Evolutionary conservation across 345 rosid genomes (phyloP), one percentile per base, ranked within the genome.

Genomic region (Noccaea bulbosa): DNA sequence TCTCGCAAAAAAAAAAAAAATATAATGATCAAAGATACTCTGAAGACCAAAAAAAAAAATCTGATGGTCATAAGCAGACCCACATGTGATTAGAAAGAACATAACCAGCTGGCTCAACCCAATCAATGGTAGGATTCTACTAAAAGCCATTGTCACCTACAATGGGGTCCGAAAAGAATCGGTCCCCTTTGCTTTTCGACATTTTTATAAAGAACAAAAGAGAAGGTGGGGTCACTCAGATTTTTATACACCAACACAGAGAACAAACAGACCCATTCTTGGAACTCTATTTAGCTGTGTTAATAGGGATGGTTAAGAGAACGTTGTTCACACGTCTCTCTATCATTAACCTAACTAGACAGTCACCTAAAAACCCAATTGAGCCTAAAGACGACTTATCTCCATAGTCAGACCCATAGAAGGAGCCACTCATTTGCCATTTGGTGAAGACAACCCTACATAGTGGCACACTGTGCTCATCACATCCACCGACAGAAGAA

Each of bases 111-210:
- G 70, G 71, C 59, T 73, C 30, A 65, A 65, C 10, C 76, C 56
- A 72, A 40, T 65, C 41, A 58, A 65, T 65, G 64, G 62, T 43
- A 58, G 33, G 73, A 67, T 53, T 51, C 41, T 45, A 52, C 41
- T 45, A 52, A 67, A 35, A 61, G 73, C 64, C 40, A 58, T 34
- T 66, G 72, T 73, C 71, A 73, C 52, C 47, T 9, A 74, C 62
- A 67, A 52, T 67, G 50, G 69, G 73, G 78, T 60, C 69, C 27
- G 12, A 52, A 61, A 52, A 61, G 78, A 67, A 67, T 61, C 58
- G 73, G 78, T 67, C 73, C 78, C 73, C 69, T 74, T 69, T 67
- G 62, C 69, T 74, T 69, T 67, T 74, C 69, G 27, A 61, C 69
- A 74, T 67, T 67, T 67, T 74, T 67, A 67, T 60, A 74, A 44